Conservation (phyloP, 805 yeast species). For the Candida ficus region DNA sequence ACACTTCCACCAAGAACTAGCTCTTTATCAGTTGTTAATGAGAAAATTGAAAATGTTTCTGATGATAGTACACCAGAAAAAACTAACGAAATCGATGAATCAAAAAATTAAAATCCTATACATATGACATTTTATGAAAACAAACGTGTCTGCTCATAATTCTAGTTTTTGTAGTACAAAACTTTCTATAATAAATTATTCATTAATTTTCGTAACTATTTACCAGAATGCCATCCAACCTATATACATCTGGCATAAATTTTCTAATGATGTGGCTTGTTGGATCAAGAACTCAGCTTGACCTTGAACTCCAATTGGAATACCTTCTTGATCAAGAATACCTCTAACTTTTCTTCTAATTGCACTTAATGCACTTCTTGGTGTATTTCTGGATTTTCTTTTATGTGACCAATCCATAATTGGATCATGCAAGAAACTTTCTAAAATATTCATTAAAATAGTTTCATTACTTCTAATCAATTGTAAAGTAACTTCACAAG, state of each 20-base stretch:
- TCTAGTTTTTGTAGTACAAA: too few relatives aligned
- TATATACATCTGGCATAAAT: conserved; percentile 79
- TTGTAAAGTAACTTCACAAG: conserved; percentile 78
- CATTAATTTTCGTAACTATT: conserved; percentile 4
- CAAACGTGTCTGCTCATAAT: too few relatives aligned
- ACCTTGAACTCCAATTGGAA: conserved; percentile 86
- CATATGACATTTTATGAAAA: too few relatives aligned
- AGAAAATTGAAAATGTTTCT: not conserved
- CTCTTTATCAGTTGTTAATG: not conserved
- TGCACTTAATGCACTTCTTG: conserved; percentile 64
- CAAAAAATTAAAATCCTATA: too few relatives aligned
- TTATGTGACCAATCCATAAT: conserved; percentile 68
- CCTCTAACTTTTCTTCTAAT: conserved; percentile 83
- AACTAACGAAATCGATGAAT: not conserved
- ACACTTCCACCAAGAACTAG: not conserved
- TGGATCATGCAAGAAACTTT: conserved; percentile 90
- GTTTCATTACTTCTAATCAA: conserved; percentile 76
- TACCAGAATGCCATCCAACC: conserved; percentile 87
- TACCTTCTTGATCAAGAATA: conserved; percentile 70
- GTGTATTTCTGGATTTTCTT: conserved; percentile 38
- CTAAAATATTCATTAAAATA: conserved; percentile 82
- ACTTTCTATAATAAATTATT: not conserved
- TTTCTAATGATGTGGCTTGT: conserved; percentile 68
- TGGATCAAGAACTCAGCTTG: conserved; percentile 87
- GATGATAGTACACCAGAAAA: not conserved